Base-by-base conservation (phyloP, 306 rosid genomes). In the Amphicarpaea edgeworthii region DNA sequence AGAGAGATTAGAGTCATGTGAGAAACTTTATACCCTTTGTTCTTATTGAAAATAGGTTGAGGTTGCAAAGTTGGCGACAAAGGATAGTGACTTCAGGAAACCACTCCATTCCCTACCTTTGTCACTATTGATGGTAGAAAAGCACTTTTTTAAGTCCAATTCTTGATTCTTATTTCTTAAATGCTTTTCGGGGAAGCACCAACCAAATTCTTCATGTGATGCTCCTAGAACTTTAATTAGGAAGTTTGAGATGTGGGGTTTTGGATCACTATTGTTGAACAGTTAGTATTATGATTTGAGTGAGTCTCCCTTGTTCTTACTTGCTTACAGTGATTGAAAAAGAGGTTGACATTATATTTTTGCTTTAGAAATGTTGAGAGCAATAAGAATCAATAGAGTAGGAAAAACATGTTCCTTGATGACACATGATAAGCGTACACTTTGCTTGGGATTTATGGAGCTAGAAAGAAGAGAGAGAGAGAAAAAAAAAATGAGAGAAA, bases 211-310 rank as follows among this genome's bases (percentile, higher is more conserved):
- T 70, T 71, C 15, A 17, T 70, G 49, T 42, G 60, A 70, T 37
- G 2, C 58, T 78, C 51, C 58, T 59, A 20, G 42, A 37, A 16
- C 21, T 51, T 51, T 11, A 47, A 16, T 60, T 38, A 38, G 38
- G 49, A 61, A 38, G 8, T 41, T 58, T 55, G 75, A 34, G 24
- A 16, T 76, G 54, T 16, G 32, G 75, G 47, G 26, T 72, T 79
- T 46, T 50, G 73, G 77, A 19, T 40, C 21, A 45, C 58, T 70
- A 16, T 43, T 32, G 42, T 72, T 47, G n/a, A 26, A 51, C 12
- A 1, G 14, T 30, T 63, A 10, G 45, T 68, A 30, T 42, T 61
- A 26, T 20, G n/a, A 21, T 57, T 57, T 49, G 65, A 76, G 40
- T 34, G 59, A 34, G 30, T 47, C 30, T 2, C 17, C 14, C 68